A percentile compares a stretch with the other conserved stretches of the same genome.
Conservation (phyloP, 208 protist species). For the Trypanosomatidae sp. region DNA sequence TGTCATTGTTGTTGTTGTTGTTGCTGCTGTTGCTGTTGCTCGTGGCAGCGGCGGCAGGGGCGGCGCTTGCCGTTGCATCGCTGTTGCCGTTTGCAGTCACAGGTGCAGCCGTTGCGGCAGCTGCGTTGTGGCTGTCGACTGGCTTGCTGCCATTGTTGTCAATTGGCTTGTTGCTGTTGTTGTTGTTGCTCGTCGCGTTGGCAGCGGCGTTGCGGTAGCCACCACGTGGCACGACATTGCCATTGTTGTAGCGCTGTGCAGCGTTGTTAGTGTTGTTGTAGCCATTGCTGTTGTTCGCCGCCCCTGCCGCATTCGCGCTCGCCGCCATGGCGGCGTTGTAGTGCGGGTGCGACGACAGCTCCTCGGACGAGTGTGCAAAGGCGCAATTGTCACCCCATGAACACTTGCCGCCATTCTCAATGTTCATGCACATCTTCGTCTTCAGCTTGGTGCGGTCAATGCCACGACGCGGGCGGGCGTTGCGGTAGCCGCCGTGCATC, state of each 20-base stretch:
- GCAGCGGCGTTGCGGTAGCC: background rate
- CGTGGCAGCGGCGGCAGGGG: too few relatives aligned
- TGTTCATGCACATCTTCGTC: slow-evolving; percentile 91
- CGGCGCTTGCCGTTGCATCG: too few relatives aligned
- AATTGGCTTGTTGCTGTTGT: too few relatives aligned
- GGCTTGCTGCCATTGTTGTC: too few relatives aligned
- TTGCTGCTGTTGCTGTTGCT: too few relatives aligned
- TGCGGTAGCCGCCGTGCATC: slow-evolving; percentile 10
- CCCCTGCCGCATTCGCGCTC: background rate
- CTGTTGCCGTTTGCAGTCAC: too few relatives aligned
- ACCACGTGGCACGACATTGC: background rate
- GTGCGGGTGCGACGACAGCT: slow-evolving; percentile 42
- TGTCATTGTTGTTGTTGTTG: too few relatives aligned
- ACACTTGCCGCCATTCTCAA: slow-evolving; percentile 73
- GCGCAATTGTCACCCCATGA: slow-evolving; percentile 75
- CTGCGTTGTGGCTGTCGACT: too few relatives aligned
- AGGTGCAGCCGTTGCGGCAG: too few relatives aligned
- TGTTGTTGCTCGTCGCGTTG: background rate
- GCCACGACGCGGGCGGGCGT: slow-evolving; percentile 32
- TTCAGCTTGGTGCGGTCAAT: slow-evolving; percentile 78
- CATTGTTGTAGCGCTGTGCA: background rate
- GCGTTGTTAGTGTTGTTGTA: background rate
- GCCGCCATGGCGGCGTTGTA: slow-evolving; percentile 8
- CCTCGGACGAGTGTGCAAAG: slow-evolving; percentile 73
- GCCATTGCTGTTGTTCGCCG: background rate